A percentile compares a stretch with the other conserved stretches of the same genome.
Conservation (phyloP, 139 green algal species). For the Coccomyxa sp. region DNA sequence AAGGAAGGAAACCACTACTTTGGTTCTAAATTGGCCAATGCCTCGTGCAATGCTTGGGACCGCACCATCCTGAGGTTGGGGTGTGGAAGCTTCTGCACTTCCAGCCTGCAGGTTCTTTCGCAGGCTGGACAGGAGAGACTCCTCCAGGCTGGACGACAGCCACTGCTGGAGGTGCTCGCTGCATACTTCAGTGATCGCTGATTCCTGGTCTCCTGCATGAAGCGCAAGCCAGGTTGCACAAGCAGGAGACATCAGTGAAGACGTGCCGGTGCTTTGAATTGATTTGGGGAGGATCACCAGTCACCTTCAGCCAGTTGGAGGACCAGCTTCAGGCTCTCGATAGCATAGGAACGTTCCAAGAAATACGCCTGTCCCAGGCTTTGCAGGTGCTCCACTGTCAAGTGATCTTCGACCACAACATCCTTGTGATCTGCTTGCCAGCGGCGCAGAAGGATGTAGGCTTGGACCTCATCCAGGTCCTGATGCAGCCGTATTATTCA, state of each 20-base stretch:
- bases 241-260: too few relatives aligned
- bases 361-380: conserved; percentile 44
- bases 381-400: conserved; percentile 13
- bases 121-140: too few relatives aligned
- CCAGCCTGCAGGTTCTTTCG: too few relatives aligned
- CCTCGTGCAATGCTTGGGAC: too few relatives aligned
- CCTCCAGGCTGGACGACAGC: too few relatives aligned
- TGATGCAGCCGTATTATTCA: conserved; percentile 23
- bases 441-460: conserved; percentile 59
- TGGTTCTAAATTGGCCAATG: not conserved
- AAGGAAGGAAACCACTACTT: not conserved
- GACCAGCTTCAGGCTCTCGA: conserved; percentile 46
- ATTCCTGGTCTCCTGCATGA: not conserved
- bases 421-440: conserved; percentile 20
- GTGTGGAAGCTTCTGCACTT: too few relatives aligned
- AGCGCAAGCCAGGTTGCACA: too few relatives aligned
- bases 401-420: not conserved
- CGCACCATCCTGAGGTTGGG: too few relatives aligned
- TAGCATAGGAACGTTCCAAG: conserved; percentile 43
- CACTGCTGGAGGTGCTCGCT: not conserved
- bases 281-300: too few relatives aligned
- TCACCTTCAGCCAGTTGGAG: conserved; percentile 45
- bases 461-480: conserved; percentile 62
- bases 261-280: too few relatives aligned
- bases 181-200: not conserved